Conservation (phyloP, 2,329 filamentous ascomycete genomes). For the Alternaria viburni region DNA sequence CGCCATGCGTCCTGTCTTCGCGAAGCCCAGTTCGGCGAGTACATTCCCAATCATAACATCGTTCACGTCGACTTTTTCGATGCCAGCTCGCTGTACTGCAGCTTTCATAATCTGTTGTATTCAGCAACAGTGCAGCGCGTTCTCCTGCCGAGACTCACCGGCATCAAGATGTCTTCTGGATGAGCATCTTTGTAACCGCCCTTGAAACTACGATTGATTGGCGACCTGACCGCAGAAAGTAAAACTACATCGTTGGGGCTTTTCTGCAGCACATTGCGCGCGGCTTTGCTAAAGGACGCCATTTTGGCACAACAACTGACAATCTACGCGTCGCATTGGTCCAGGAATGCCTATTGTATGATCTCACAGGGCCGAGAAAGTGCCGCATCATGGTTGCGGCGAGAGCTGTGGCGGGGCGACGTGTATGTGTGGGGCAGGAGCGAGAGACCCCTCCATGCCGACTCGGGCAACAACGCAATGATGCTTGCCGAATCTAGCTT, state of each 20-base stretch:
- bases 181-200: constrained; percentile 93
- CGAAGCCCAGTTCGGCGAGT: constrained; percentile 81
- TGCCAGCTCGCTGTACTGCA: constrained; percentile 34
- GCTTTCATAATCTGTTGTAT: constrained; percentile 73
- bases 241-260: constrained; percentile 96
- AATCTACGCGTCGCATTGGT: not conserved
- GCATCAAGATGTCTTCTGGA: constrained; percentile 80
- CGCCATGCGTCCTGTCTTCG: constrained; percentile 89
- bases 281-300: constrained; percentile 38
- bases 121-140: constrained; percentile 67
- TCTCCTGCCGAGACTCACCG: constrained; percentile 57
- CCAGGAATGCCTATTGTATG: constrained; percentile 8
- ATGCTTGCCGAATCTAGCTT: constrained; percentile 9
- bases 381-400: constrained; percentile 27
- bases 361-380: constrained; percentile 16
- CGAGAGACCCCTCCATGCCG: constrained; percentile 39
- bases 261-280: constrained; percentile 73
- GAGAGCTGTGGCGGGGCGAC: constrained; percentile 38
- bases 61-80: constrained; percentile 32
- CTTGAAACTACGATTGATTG: constrained; percentile 85
- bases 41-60: constrained; percentile 66
- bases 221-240: constrained; percentile 85
- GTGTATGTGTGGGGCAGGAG: constrained; percentile 37
- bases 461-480: constrained; percentile 19
- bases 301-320: constrained; percentile 16